These are phyloP conservation scores for Aspergillus arachidicola DNA, from an alignment of 2,329 filamentous ascomycete species.

Conservation along the genomic window DNA sequence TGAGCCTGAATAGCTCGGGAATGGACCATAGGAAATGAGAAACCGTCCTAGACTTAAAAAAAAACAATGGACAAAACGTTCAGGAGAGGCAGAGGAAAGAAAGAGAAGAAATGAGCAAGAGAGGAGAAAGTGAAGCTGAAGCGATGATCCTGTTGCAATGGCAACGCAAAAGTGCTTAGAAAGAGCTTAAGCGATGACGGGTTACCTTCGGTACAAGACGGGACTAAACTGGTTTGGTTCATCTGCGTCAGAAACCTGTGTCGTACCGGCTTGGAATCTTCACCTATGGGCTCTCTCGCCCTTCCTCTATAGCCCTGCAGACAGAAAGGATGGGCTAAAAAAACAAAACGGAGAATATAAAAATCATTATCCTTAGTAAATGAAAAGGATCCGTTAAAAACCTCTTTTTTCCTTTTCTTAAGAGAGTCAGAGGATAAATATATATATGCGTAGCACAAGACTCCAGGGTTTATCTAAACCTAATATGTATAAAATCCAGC, in stretches of 20 bases:
- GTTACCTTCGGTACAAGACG: conserved; percentile 11
- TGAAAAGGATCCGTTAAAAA: too few species aligned
- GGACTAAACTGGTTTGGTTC: conserved; percentile 13
- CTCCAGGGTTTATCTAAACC: too few species aligned
- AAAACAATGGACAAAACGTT: conserved; percentile 15
- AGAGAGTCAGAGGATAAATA: too few species aligned
- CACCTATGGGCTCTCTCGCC: not conserved
- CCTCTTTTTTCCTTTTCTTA: too few species aligned
- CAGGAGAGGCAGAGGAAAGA: conserved; percentile 8
- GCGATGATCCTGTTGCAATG: conserved; percentile 46
- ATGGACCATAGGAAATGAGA: conserved; percentile 24
- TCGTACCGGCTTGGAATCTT: conserved; percentile 14
- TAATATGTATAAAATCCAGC: too few species aligned
- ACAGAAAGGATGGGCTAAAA: not conserved
- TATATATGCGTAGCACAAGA: too few species aligned
- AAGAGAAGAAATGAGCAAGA: conserved; percentile 25
- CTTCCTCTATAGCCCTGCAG: not conserved
- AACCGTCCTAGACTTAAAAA: conserved; percentile 21
- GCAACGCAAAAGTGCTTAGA: conserved; percentile 39
- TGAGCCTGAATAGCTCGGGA: conserved; percentile 12
- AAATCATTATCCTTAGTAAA: too few species aligned
- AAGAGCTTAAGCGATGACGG: conserved; percentile 27
- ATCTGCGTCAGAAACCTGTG: conserved; percentile 18
- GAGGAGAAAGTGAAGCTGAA: conserved; percentile 43
- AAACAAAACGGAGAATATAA: not conserved